These are phyloP conservation scores for Cercospora janseana DNA, from an alignment of 2,329 filamentous ascomycete genomes.

Conservation along the genomic window DNA sequence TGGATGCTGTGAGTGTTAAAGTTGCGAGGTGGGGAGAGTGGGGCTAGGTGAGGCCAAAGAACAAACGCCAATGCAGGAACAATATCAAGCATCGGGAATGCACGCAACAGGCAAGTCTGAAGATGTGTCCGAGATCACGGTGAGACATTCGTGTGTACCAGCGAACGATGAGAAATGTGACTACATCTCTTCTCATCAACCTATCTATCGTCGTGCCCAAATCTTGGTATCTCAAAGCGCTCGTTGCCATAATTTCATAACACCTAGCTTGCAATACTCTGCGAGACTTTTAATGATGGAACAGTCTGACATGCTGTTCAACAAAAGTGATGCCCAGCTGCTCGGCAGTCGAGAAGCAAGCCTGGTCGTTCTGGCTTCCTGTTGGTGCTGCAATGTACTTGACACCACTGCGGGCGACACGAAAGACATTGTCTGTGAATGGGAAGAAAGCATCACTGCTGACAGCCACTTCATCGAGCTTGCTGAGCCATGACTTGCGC, in stretches of 20 bases:
- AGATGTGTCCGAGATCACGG: not conserved
- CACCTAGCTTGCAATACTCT: not conserved
- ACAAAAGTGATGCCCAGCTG: conserved; percentile 91
- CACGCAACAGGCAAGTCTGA: conserved; percentile 6
- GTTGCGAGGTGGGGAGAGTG: conserved; percentile 12
- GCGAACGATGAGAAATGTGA: not conserved
- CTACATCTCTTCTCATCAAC: not conserved
- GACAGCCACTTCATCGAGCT: conserved; percentile 78
- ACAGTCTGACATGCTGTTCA: conserved; percentile 88
- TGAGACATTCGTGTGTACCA: not conserved
- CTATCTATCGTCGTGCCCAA: not conserved
- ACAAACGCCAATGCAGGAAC: conserved; percentile 19
- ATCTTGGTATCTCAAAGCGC: conserved; percentile 18
- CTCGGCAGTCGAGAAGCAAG: conserved; percentile 85
- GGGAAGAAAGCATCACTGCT: conserved; percentile 98
- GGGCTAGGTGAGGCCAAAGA: conserved; percentile 12
- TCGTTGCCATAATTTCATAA: conserved; percentile 5
- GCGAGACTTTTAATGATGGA: conserved; percentile 71
- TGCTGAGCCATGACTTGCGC: conserved; percentile 78
- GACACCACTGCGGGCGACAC: conserved; percentile 79
- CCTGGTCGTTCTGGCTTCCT: conserved; percentile 80
- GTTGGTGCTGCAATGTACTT: conserved; percentile 95
- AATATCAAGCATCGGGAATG: conserved; percentile 18
- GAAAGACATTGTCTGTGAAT: conserved; percentile 97
- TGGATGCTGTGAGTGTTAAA: conserved; percentile 3